phyloP scores from a whole-genome alignment of 2,329 filamentous ascomycete species.

The Trichoderma sp. region DNA sequence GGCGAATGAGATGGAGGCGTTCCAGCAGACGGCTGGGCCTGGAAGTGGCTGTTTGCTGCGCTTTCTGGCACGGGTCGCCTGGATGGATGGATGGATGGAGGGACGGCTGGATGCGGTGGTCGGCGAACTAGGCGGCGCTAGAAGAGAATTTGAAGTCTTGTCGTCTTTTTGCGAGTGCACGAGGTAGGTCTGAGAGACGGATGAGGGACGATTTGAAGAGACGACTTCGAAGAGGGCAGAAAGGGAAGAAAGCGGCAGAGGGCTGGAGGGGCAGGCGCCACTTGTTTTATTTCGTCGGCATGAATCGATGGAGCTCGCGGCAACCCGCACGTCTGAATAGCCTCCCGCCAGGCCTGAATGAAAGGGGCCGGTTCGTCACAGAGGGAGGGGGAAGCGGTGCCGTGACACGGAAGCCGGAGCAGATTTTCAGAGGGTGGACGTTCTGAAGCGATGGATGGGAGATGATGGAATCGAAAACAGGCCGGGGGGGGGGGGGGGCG shows the following conservation, averaged over 20 bases:
- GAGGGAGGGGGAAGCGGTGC: constrained; percentile 7
- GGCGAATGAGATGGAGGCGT: constrained; percentile 24
- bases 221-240: background rate
- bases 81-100: background rate
- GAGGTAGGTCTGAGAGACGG: too few species aligned
- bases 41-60: background rate
- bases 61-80: background rate
- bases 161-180: background rate
- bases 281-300: constrained; percentile 23
- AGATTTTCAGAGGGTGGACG: constrained; percentile 8
- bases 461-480: constrained; percentile 26
- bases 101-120: background rate
- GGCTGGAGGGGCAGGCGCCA: constrained; percentile 17
- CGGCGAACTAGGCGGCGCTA: background rate
- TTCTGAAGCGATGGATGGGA: constrained; percentile 25
- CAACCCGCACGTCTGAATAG: constrained; percentile 14
- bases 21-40: constrained; percentile 20
- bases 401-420: constrained; percentile 25
- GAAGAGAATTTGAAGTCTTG: background rate
- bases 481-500: constrained; percentile 8
- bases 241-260: constrained; percentile 13
- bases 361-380: constrained; percentile 25
- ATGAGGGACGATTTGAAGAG: background rate
- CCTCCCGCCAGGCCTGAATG: constrained; percentile 25
- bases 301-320: constrained; percentile 7